These are phyloP conservation scores for Colletotrichum sp. DNA, from an alignment of 2,329 filamentous ascomycete species.

Conservation along the genomic window DNA sequence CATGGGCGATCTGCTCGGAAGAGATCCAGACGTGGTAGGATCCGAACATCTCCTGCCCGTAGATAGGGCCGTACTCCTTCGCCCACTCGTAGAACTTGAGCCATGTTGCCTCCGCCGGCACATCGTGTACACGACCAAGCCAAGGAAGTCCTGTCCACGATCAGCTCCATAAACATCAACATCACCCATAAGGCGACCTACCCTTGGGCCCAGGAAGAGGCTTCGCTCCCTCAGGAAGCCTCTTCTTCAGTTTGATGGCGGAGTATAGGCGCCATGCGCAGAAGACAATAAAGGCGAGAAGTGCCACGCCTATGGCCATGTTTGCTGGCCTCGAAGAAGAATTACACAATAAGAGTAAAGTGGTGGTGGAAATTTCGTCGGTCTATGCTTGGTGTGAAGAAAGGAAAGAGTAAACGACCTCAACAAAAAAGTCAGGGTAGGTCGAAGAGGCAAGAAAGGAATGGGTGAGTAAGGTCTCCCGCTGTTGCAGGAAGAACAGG, in stretches of 20 bases:
- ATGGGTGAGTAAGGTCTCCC: slow-evolving; percentile 7
- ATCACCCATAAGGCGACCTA: slow-evolving; percentile 9
- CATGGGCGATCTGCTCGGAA: slow-evolving; percentile 47
- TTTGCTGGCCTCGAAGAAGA: not conserved
- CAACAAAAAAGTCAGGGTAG: not conserved
- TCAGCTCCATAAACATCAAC: not conserved
- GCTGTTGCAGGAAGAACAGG: slow-evolving; percentile 7
- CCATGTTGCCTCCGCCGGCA: slow-evolving; percentile 46
- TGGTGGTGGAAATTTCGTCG: not conserved
- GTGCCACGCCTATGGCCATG: slow-evolving; percentile 16
- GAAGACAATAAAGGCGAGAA: slow-evolving; percentile 15
- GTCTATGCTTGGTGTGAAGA: not conserved
- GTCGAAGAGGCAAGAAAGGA: not conserved
- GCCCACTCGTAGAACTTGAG: slow-evolving; percentile 54
- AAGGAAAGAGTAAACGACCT: not conserved
- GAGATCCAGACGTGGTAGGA: slow-evolving; percentile 53
- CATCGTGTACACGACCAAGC: slow-evolving; percentile 50
- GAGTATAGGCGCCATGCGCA: slow-evolving; percentile 16
- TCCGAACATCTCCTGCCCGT: slow-evolving; percentile 50
- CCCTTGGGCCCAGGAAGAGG: slow-evolving; percentile 33
- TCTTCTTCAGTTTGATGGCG: slow-evolving; percentile 19
- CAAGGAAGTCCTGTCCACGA: slow-evolving; percentile 40
- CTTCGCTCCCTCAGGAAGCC: slow-evolving; percentile 28
- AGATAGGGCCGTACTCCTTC: slow-evolving; percentile 51
- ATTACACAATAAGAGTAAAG: not conserved